Evolutionary conservation across 139 green algal genomes (phyloP), one percentile per base, ranked within the genome.

Genomic region (Coccomyxa sp.): DNA sequence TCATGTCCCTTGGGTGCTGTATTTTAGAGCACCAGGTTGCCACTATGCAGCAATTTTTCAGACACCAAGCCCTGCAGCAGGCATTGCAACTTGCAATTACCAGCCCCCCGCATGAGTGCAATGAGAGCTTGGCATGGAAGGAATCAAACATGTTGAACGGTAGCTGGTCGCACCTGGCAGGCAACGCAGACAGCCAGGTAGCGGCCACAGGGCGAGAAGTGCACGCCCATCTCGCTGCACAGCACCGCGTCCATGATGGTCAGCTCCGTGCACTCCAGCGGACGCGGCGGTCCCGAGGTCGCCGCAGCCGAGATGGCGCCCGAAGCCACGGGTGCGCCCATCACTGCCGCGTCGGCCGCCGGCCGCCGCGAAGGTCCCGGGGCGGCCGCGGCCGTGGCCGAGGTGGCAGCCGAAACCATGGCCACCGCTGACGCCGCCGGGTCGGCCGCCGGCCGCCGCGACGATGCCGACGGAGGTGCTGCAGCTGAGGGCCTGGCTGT

Each of bases 161-260:
- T 25, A 21, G 63, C 63, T 71, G 63, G 1, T 71, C 67, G 14
- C 12, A 83, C 82, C 60, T 86, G 82, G 83, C 90, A 95, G 16
- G 92, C 92, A 13, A 93, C 86, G 76, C 94, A 97, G 51, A 89
- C 88, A 18, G 93, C 95, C 77, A 98, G 84, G 79, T 87, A 94
- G 51, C 89, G 85, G 38, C 95, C 95, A 79, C 92, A 96, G 17
- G 92, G 90, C 21, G 87, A 94, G 85, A 98, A 97, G 83, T 97
- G 91, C 21, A 96, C 90, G 28, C 95, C 95, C 95, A 98, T 98
- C 89, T 98, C 95, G 74, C 85, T 93, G 90, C 94, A 97, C 32
- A 97, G 90, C 82, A 97, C 94, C 0, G 92, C 90, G 58, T 97
- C 91, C 4, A 81, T 77, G 45, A 97, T 92, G 31, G 88, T 87